Evolutionary conservation across 495 filamentous ascomycete species (phyloP).

Genomic region (Xylaria grammica): DNA sequence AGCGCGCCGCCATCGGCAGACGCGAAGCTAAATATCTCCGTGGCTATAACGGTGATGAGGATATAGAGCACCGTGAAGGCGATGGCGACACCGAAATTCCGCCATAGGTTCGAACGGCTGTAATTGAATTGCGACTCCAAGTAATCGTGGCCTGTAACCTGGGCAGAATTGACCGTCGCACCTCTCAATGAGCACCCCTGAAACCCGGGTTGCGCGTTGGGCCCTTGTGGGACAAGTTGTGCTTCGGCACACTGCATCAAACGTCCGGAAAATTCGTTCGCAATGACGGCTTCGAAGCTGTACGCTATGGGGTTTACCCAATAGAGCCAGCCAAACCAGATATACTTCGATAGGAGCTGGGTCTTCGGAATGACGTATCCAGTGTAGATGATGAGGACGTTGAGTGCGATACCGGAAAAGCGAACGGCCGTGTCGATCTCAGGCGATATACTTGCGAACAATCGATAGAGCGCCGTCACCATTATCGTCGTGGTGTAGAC

Average conservation of each 20-base stretch:
- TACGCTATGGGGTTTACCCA: conserved; percentile 61
- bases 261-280: conserved; percentile 53
- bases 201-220: conserved; percentile 50
- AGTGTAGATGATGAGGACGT: conserved; percentile 62
- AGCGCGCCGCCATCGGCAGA: conserved; percentile 63
- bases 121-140: conserved; percentile 63
- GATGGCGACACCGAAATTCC: conserved; percentile 78
- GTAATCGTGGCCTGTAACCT: conserved; percentile 65
- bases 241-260: conserved; percentile 62
- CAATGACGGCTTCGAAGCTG: conserved; percentile 64
- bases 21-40: conserved; percentile 38
- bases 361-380: conserved; percentile 56
- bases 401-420: conserved; percentile 71
- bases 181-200: conserved; percentile 70
- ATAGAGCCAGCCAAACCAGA: conserved; percentile 66
- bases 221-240: conserved; percentile 62
- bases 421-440: conserved; percentile 75
- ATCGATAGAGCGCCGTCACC: conserved; percentile 73
- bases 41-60: conserved; percentile 64
- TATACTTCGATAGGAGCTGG: conserved; percentile 46
- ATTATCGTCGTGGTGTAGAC: conserved; percentile 71
- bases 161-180: conserved; percentile 44
- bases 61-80: conserved; percentile 74
- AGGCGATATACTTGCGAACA: conserved; percentile 76
- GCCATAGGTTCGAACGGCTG: conserved; percentile 71